Evolutionary conservation across 2,329 filamentous ascomycete genomes (phyloP), one percentile per base, ranked within the genome.

Genomic region (Chaetomium sp.): DNA sequence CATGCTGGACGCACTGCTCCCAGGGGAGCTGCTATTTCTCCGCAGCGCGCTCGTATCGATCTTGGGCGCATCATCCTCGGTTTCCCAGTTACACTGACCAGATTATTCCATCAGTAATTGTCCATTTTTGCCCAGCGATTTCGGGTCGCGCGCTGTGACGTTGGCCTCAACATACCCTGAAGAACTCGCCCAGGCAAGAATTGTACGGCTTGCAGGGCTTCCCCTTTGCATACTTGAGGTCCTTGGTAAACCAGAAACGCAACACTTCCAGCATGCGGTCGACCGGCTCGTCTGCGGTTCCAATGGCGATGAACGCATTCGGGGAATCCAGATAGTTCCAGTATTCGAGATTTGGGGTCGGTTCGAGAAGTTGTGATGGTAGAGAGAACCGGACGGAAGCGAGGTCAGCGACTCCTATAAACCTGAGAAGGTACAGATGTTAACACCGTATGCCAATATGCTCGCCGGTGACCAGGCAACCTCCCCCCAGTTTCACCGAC

Each of bases 191-290:
- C 58, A 99, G 80, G 42, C 93, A 93, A 56, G 93, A 97, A 79
- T 99, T 99, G 81, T 99, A 99, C 12, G 95, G 95, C 79, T 99
- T 99, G 87, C 94, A 98, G 51, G 95, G 95, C 81, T 93, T 96
- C 66, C 94, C 94, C 81, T 98, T 98, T 76, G 96, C 92, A 74
- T 98, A 99, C 86, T 99, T 99, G 78, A 99, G 78, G 77, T 99
- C 95, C 78, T 99, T 99, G 68, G 95, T 98, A 74, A 98, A 96
- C 95, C 95, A 99, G 79, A 98, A 99, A 66, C 93, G 89, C 72
- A 98, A 79, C 33, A 96, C 92, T 74, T 94, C 93, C 59, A 99
- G 85, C 91, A 97, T 97, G 71, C 95, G 92, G 72, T 95, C 94
- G 62, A 98, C 82, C 12, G 90, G 86, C 72, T 98, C 92, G 72